Base-by-base conservation (phyloP, 805 yeast genomes). In the Grigorovia humatica region DNA sequence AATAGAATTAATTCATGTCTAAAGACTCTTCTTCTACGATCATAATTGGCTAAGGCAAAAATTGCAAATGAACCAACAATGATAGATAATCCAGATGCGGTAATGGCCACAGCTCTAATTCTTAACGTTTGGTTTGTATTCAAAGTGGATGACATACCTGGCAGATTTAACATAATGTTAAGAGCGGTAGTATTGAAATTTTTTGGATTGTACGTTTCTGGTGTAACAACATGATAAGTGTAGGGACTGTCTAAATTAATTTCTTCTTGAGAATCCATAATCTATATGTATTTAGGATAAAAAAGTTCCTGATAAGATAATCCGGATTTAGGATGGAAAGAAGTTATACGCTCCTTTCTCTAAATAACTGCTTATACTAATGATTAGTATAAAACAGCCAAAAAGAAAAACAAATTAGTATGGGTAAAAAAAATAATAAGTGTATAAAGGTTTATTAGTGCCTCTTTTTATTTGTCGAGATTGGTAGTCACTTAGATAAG, bases 1-100 rank as follows among this genome's bases (percentile, higher is more conserved):
- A 83, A 78, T 46, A 80, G 70, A 56, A 88, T 82, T 54, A 89
- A 72, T 52, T 81, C 81, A 64, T 85, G 91, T 47, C 89, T 73
- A 67, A 85, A 85, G 23, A 80, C 80, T 41, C 77, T 59, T 50
- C 81, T 71, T 54, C 79, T 69, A 2, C 82, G 85, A 62, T 84
- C 89, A 35, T 84, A 82, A 51, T 83, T 80, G 2, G 73, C 68
- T 52, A 81, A 74, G 53, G 76, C 67, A 64, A 83, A 87, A 53
- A 86, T 71, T 8, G 86, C 82, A 0, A 74, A 56, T 4, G 83
- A 57, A n/a, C 90, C 85, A 44, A 75, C 66, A 2, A 74, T 48
- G 1, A 82, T 67, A 17, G 85, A 80, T 3, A 70, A 52, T 7
- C 76, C 65, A 1, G 83, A 73, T 0, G 84, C 68, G 0, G 76